Conservation (phyloP, 768 basidiomycete genomes). For the Suillus luteus region DNA sequence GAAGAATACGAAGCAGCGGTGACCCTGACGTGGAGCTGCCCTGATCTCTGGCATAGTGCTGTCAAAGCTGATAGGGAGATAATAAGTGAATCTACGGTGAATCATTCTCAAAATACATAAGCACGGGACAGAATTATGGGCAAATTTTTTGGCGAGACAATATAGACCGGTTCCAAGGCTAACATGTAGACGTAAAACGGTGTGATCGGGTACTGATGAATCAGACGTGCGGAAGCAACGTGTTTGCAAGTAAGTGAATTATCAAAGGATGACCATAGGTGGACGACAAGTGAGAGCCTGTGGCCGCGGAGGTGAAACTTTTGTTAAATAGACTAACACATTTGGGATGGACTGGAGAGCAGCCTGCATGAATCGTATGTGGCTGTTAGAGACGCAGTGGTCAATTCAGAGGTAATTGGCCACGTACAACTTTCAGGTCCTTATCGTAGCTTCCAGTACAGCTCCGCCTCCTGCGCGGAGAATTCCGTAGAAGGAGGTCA, state of each 20-base stretch:
- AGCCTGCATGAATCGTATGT: background rate
- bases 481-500: background rate
- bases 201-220: slow-evolving; percentile 32
- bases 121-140: slow-evolving; percentile 35
- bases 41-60: background rate
- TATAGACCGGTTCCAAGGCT: slow-evolving; percentile 23
- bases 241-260: slow-evolving; percentile 38
- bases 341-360: background rate
- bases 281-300: background rate
- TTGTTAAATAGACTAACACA: slow-evolving; percentile 7
- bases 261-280: slow-evolving; percentile 7
- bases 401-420: background rate
- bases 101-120: slow-evolving; percentile 40
- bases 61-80: slow-evolving; percentile 8
- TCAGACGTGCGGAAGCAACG: slow-evolving; percentile 38
- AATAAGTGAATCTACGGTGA: slow-evolving; percentile 27
- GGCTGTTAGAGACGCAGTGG: background rate
- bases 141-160: slow-evolving; percentile 26
- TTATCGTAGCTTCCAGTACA: slow-evolving; percentile 5
- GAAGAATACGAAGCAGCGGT: slow-evolving; percentile 27
- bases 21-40: slow-evolving; percentile 27
- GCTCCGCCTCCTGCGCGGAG: slow-evolving; percentile 1
- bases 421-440: slow-evolving; percentile 4
- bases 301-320: slow-evolving; percentile 7
- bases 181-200: slow-evolving; percentile 29